Conservation (phyloP, 345 rosid species). For the Erodium maritimum region DNA sequence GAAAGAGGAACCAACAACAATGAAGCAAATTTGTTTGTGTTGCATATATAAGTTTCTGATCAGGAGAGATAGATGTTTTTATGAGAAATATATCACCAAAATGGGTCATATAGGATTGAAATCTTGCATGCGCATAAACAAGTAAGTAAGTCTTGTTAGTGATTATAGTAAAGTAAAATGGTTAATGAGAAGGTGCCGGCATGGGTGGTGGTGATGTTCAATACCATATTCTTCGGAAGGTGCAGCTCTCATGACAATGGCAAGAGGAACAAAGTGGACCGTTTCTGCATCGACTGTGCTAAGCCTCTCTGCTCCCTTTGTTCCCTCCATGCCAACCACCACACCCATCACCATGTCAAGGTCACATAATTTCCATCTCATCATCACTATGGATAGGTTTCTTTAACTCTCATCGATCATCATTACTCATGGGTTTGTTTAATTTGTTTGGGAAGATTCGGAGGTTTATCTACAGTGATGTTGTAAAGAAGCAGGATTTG, state of each 20-base stretch:
- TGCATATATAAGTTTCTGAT: no score
- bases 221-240: conserved; percentile 14
- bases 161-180: no score
- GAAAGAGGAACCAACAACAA: no score
- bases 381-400: background rate
- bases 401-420: background rate
- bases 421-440: background rate
- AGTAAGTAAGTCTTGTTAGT: no score
- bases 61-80: no score
- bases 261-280: conserved; percentile 22
- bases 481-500: conserved; percentile 24
- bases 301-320: conserved; percentile 17
- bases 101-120: no score
- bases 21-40: no score
- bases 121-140: no score
- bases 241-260: conserved; percentile 9
- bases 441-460: conserved; percentile 14
- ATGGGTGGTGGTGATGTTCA: conserved; percentile 21
- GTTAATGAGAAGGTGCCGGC: conserved; percentile 15
- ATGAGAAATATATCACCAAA: no score
- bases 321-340: conserved; percentile 11
- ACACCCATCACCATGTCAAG: conserved; percentile 14
- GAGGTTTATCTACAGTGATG: conserved; percentile 24
- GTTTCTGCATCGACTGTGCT: conserved; percentile 23
- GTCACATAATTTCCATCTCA: background rate